phyloP scores from a whole-genome alignment of 495 filamentous ascomycete species.

The Astrothelium subdiscretum region DNA sequence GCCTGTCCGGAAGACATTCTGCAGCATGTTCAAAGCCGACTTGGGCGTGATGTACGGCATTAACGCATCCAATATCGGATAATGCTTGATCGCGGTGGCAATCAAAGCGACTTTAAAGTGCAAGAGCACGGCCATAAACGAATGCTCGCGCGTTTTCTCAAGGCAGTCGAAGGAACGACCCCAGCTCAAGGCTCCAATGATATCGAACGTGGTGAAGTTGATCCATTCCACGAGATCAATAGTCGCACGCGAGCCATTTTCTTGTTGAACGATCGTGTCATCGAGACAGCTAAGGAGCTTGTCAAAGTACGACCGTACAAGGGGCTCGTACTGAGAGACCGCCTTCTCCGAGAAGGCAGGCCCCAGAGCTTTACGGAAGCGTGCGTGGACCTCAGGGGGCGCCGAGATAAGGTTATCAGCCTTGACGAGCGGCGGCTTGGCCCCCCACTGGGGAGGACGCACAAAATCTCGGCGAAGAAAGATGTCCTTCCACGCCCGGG shows the following conservation, averaged over 20 bases:
- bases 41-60: constrained; percentile 15
- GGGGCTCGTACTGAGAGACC: constrained; percentile 14
- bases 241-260: neutral
- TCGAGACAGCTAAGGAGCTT: constrained; percentile 2
- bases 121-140: constrained; percentile 19
- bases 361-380: constrained; percentile 14
- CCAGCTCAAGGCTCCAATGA: constrained; percentile 21
- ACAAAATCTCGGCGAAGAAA: too few relatives aligned
- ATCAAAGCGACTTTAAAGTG: neutral
- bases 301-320: constrained; percentile 14
- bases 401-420: constrained; percentile 13
- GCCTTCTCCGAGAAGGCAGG: constrained; percentile 21
- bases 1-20: constrained; percentile 8
- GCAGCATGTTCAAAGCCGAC: constrained; percentile 11
- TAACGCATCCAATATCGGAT: constrained; percentile 10
- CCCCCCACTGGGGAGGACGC: too few relatives aligned
- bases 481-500: constrained; percentile 17
- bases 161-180: constrained; percentile 23
- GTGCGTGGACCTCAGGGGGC: constrained; percentile 14
- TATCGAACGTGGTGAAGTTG: constrained; percentile 23
- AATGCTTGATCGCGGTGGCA: neutral
- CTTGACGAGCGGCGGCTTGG: neutral
- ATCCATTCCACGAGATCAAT: constrained; percentile 19
- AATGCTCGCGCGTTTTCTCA: constrained; percentile 9
- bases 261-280: neutral